These are phyloP conservation scores for Colletotrichum cordylinicola DNA, from an alignment of 2,329 filamentous ascomycete species.

Conservation along the genomic window DNA sequence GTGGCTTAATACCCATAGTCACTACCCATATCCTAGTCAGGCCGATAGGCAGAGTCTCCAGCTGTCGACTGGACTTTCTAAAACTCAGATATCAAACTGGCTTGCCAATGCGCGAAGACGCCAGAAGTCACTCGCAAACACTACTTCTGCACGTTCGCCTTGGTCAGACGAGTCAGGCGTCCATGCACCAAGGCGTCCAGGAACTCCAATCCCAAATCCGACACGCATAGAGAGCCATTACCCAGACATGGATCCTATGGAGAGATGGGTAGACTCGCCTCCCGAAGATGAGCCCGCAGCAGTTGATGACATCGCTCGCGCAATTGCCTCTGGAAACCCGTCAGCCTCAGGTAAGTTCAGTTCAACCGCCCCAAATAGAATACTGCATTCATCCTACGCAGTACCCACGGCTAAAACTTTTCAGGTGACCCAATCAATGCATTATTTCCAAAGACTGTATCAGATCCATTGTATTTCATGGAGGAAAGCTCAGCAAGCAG, in stretches of 20 bases:
- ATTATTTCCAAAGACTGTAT: not conserved
- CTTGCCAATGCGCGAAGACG: constrained; percentile 86
- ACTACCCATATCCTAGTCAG: constrained; percentile 88
- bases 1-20: constrained; percentile 81
- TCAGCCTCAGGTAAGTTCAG: constrained; percentile 30
- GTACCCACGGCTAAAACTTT: not conserved
- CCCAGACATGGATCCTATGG: constrained; percentile 65
- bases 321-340: constrained; percentile 56
- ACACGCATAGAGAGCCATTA: constrained; percentile 39
- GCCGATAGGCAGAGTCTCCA: constrained; percentile 84
- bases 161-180: constrained; percentile 65
- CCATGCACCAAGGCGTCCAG: constrained; percentile 71
- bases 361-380: constrained; percentile 52
- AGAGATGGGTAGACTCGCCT: constrained; percentile 65
- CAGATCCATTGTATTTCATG: constrained; percentile 5
- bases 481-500: constrained; percentile 24
- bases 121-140: constrained; percentile 75
- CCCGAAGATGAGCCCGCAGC: constrained; percentile 66
- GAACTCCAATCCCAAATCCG: constrained; percentile 56
- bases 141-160: constrained; percentile 71
- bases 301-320: constrained; percentile 62
- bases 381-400: constrained; percentile 55
- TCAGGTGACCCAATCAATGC: not conserved
- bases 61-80: constrained; percentile 78
- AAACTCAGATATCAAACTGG: constrained; percentile 90